These are phyloP conservation scores for Neonectria hederae DNA, from an alignment of 2,329 filamentous ascomycete genomes.

Conservation along the genomic window DNA sequence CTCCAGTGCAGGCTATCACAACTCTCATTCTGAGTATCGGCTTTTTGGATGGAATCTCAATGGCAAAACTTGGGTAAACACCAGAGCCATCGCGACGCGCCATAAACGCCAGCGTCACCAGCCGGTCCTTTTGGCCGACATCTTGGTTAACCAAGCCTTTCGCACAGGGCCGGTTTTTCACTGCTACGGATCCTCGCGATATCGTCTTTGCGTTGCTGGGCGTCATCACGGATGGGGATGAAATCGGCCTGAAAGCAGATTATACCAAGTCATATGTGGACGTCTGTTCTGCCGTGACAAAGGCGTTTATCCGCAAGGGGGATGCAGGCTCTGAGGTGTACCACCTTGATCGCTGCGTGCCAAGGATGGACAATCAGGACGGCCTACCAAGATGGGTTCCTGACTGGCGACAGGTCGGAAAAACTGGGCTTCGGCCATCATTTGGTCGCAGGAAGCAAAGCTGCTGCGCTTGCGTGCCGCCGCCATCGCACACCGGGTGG, in stretches of 20 bases:
- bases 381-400: constrained; percentile 30
- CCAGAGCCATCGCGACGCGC: background rate
- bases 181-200: constrained; percentile 36
- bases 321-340: constrained; percentile 4
- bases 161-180: constrained; percentile 19
- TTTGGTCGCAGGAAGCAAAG: background rate
- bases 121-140: constrained; percentile 1
- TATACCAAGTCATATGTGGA: constrained; percentile 16
- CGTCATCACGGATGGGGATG: constrained; percentile 20
- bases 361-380: background rate
- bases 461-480: background rate
- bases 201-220: constrained; percentile 31
- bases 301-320: constrained; percentile 7
- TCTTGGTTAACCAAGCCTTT: constrained; percentile 7
- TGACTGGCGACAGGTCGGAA: constrained; percentile 22
- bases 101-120: background rate
- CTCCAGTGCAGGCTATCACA: background rate
- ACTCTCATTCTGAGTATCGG: background rate
- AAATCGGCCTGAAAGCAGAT: background rate
- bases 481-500: background rate
- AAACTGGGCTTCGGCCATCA: constrained; percentile 1
- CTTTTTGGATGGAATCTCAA: background rate
- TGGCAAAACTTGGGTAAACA: constrained; percentile 6
- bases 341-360: constrained; percentile 20
- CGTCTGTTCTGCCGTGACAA: constrained; percentile 22